Percentiles rank a stretch among this genome's conserved stretches.
phyloP scores from a whole-genome alignment of 352 stramenopile species.

The Globisporangium spinosum region DNA sequence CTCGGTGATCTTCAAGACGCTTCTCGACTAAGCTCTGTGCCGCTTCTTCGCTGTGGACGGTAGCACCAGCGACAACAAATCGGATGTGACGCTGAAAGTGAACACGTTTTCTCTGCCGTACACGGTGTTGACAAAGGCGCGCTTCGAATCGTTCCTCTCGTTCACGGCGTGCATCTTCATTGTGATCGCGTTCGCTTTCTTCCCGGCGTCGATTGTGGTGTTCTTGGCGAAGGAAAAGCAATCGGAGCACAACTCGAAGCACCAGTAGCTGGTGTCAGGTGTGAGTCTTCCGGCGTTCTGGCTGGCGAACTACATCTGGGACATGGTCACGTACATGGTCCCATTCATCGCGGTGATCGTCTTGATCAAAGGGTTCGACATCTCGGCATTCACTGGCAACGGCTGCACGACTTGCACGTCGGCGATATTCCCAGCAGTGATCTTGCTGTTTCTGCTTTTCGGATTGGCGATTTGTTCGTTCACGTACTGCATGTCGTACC shows the following conservation, averaged over 20 bases:
- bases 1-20: conserved; percentile 44
- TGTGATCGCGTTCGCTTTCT: conserved; percentile 88
- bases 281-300: conserved; percentile 93
- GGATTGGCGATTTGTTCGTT: conserved; percentile 57
- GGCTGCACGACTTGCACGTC: conserved; percentile 21
- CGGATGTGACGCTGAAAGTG: conserved; percentile 34
- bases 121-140: conserved; percentile 32
- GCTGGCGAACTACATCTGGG: conserved; percentile 92
- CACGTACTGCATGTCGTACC: conserved; percentile 54
- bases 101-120: conserved; percentile 47
- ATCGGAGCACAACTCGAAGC: conserved; percentile 90
- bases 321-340: conserved; percentile 88
- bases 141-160: conserved; percentile 46
- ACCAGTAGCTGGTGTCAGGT: conserved; percentile 93
- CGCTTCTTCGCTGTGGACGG: conserved; percentile 42
- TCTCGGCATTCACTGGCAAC: conserved; percentile 26
- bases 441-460: conserved; percentile 59
- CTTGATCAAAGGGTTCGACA: conserved; percentile 30
- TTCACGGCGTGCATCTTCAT: conserved; percentile 84
- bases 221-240: conserved; percentile 95
- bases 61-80: conserved; percentile 8
- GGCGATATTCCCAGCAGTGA: conserved; percentile 27
- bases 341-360: conserved; percentile 37
- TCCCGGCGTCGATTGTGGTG: conserved; percentile 87
- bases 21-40: conserved; percentile 49